Percentiles rank a stretch among this genome's conserved stretches.
Conservation (phyloP, 2,329 filamentous ascomycete genomes). For the Scedosporium boydii region DNA sequence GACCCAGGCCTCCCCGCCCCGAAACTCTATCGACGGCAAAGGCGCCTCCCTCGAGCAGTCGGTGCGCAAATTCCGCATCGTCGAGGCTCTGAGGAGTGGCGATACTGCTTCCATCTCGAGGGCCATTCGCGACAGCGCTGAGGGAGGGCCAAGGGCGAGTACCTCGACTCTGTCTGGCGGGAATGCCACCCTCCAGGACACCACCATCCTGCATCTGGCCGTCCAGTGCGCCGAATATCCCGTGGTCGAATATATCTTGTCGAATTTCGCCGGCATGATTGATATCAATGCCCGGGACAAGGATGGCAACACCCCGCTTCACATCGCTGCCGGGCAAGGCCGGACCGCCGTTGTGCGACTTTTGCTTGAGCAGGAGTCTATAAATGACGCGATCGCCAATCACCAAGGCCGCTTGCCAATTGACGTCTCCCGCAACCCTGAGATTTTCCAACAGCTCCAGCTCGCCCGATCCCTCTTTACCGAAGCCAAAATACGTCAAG, state of each 20-base stretch:
- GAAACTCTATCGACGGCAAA: slow-evolving; percentile 25
- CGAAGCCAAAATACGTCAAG: slow-evolving; percentile 73
- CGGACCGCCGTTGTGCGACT: slow-evolving; percentile 72
- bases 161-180: slow-evolving; percentile 40
- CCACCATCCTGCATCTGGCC: slow-evolving; percentile 83
- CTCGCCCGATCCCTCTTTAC: slow-evolving; percentile 83
- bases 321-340: slow-evolving; percentile 77
- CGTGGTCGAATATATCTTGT: slow-evolving; percentile 91
- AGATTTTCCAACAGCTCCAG: slow-evolving; percentile 93
- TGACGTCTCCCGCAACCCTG: slow-evolving; percentile 81
- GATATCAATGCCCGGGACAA: slow-evolving; percentile 67
- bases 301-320: slow-evolving; percentile 89
- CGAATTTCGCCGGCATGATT: slow-evolving; percentile 54
- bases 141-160: slow-evolving; percentile 44
- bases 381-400: slow-evolving; percentile 85
- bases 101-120: slow-evolving; percentile 86
- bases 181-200: slow-evolving; percentile 57
- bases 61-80: slow-evolving; percentile 85
- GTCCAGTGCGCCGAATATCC: slow-evolving; percentile 91
- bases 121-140: slow-evolving; percentile 61
- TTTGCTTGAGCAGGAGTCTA: slow-evolving; percentile 68
- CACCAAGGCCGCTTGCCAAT: slow-evolving; percentile 75
- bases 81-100: slow-evolving; percentile 82
- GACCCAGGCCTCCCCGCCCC: slow-evolving; percentile 5
- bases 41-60: slow-evolving; percentile 73